Evolutionary conservation across 2,329 filamentous ascomycete genomes (phyloP).

Genomic region (Penicillium fuscoglaucum): DNA sequence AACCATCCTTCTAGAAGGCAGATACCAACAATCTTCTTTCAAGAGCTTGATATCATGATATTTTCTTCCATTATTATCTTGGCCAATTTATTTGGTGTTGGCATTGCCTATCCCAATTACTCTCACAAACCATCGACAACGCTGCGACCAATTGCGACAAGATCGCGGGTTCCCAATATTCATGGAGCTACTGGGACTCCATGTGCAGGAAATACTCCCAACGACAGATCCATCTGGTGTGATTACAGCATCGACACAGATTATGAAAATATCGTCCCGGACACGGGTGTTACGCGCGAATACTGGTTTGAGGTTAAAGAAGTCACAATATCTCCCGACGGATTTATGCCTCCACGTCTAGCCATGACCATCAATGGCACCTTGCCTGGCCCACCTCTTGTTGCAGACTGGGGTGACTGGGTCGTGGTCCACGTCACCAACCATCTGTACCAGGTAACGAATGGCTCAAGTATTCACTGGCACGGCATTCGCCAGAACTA

Average conservation of each 20-base stretch:
- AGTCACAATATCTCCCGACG: conserved; percentile 20
- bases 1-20: not conserved
- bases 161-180: not conserved
- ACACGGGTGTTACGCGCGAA: conserved; percentile 19
- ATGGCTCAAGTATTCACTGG: conserved; percentile 34
- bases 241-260: conserved; percentile 35
- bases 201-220: conserved; percentile 25
- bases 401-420: conserved; percentile 62
- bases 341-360: conserved; percentile 34
- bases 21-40: not conserved
- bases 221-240: conserved; percentile 32
- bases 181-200: not conserved
- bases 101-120: not conserved
- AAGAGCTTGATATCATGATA: not conserved
- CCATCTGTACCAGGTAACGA: conserved; percentile 32
- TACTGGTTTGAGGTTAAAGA: conserved; percentile 18
- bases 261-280: conserved; percentile 31
- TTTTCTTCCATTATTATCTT: not conserved
- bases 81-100: not conserved
- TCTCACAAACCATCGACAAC: not conserved
- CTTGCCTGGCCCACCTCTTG: conserved; percentile 67
- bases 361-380: conserved; percentile 61
- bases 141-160: not conserved
- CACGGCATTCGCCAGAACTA: conserved; percentile 38
- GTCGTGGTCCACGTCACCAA: conserved; percentile 59